Conservation (phyloP, 768 basidiomycete species). For the Leucosporidium creatinivorum region DNA sequence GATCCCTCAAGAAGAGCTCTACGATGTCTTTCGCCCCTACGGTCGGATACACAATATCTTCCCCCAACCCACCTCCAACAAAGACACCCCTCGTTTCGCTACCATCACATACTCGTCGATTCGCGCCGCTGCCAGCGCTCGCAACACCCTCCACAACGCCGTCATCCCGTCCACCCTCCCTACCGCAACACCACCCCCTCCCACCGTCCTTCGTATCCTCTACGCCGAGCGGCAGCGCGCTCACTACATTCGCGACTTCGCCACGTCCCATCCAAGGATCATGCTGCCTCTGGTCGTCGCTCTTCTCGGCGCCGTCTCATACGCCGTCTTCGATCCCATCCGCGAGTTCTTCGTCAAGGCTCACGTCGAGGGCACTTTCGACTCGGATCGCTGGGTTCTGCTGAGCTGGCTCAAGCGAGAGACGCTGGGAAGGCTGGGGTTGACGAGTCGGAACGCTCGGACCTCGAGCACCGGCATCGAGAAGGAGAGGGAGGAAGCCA, state of each 20-base stretch:
- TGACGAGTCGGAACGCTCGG: not conserved
- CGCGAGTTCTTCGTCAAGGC: conserved; percentile 73
- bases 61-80: conserved; percentile 55
- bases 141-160: conserved; percentile 69
- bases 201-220: conserved; percentile 32
- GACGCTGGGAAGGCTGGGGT: conserved; percentile 48
- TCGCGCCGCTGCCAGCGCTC: conserved; percentile 68
- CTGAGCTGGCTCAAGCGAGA: conserved; percentile 68
- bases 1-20: conserved; percentile 48
- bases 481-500: conserved; percentile 78
- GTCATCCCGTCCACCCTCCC: conserved; percentile 23
- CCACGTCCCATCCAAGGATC: conserved; percentile 76
- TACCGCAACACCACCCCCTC: not conserved
- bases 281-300: conserved; percentile 74
- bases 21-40: conserved; percentile 65
- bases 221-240: conserved; percentile 50
- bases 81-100: conserved; percentile 61
- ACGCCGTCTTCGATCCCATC: conserved; percentile 91
- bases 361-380: conserved; percentile 76
- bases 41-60: conserved; percentile 67
- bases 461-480: conserved; percentile 45
- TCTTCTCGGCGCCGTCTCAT: conserved; percentile 79
- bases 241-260: conserved; percentile 61
- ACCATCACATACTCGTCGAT: conserved; percentile 57
- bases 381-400: conserved; percentile 59